Percentiles rank a stretch among this genome's conserved stretches.
These are phyloP conservation scores for Alternaria triticina DNA, from an alignment of 2,329 filamentous ascomycete genomes.

Conservation along the genomic window DNA sequence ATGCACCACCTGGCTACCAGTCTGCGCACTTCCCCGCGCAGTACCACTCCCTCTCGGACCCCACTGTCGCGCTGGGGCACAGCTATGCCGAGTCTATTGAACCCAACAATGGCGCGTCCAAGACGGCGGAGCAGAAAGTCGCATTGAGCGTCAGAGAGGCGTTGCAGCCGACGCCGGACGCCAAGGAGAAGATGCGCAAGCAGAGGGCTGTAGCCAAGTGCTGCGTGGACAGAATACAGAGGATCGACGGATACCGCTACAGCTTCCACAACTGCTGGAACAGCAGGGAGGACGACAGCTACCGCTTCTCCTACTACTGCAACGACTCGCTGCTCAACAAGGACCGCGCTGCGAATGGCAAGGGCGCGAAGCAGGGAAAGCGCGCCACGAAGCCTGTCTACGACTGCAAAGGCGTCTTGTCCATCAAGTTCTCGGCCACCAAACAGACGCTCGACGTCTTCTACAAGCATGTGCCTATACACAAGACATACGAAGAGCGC, in stretches of 20 bases:
- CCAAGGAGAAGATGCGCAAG: slow-evolving; percentile 52
- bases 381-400: slow-evolving; percentile 55
- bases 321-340: slow-evolving; percentile 60
- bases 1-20: slow-evolving; percentile 39
- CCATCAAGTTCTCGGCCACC: slow-evolving; percentile 55
- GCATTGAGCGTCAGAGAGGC: slow-evolving; percentile 46
- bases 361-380: slow-evolving; percentile 47
- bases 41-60: slow-evolving; percentile 35
- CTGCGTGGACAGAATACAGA: slow-evolving; percentile 52
- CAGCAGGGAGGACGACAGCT: slow-evolving; percentile 54
- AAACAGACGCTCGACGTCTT: slow-evolving; percentile 53
- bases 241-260: slow-evolving; percentile 56
- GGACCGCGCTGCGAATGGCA: slow-evolving; percentile 56
- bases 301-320: slow-evolving; percentile 58
- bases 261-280: slow-evolving; percentile 59
- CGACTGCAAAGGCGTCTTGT: slow-evolving; percentile 56
- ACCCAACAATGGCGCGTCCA: slow-evolving; percentile 11
- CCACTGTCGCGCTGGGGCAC: slow-evolving; percentile 33
- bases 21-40: slow-evolving; percentile 31
- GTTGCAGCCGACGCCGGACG: slow-evolving; percentile 42
- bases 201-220: slow-evolving; percentile 56
- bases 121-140: slow-evolving; percentile 31
- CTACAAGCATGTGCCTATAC: slow-evolving; percentile 55
- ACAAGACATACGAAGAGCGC: slow-evolving; percentile 55
- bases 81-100: slow-evolving; percentile 18